Conservation (phyloP, 225 moss, liverwort and hornwort species). For the Takakia lepidozioides region DNA sequence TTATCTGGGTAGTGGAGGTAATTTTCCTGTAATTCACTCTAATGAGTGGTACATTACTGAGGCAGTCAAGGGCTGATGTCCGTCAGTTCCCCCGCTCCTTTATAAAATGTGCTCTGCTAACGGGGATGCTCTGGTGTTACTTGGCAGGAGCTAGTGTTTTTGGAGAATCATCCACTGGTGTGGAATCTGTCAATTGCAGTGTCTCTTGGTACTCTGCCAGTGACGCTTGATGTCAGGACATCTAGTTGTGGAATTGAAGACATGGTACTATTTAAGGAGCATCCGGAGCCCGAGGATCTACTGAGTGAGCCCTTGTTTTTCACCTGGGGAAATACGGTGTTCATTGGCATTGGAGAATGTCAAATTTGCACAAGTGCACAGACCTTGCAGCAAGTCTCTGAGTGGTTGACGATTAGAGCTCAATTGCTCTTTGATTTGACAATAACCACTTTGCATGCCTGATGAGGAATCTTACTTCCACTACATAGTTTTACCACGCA, state of each 20-base stretch:
- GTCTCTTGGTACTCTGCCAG: constrained; percentile 65
- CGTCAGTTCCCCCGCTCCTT: too few species aligned
- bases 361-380: not conserved
- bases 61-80: too few species aligned
- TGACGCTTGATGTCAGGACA: constrained; percentile 54
- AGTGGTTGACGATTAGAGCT: not conserved
- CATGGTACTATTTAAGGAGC: constrained; percentile 56
- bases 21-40: too few species aligned
- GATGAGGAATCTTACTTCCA: too few species aligned
- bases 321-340: not conserved
- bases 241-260: constrained; percentile 64
- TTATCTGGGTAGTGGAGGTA: too few species aligned
- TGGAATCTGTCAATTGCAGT: constrained; percentile 65
- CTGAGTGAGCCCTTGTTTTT: constrained; percentile 34
- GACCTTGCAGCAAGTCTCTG: not conserved
- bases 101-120: too few species aligned
- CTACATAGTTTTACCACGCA: too few species aligned
- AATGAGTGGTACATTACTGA: too few species aligned
- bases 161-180: constrained; percentile 57
- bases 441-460: too few species aligned
- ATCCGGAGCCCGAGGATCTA: constrained; percentile 48
- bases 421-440: too few species aligned
- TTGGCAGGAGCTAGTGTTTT: constrained; percentile 52
- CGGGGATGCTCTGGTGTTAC: not conserved
- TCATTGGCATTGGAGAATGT: not conserved